Percentiles rank a stretch among this genome's conserved stretches.
Conservation (phyloP, 2,329 filamentous ascomycete species). For the Zymoseptoria ardabiliae region DNA sequence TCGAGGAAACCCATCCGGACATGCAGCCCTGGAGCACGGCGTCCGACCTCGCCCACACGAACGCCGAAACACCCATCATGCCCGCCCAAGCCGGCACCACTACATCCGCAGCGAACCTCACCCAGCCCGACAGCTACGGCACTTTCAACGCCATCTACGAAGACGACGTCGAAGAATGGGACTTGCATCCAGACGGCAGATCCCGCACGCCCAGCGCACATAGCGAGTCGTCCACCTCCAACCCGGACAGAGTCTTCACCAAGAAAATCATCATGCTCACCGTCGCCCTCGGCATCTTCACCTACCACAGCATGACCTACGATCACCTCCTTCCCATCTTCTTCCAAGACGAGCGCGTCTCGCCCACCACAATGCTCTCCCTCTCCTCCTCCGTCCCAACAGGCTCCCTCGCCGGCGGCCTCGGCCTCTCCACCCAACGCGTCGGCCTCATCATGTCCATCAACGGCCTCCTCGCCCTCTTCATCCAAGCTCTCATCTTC, state of each 20-base stretch:
- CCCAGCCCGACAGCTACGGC: slow-evolving; percentile 54
- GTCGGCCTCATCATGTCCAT: slow-evolving; percentile 63
- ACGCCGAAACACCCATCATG: slow-evolving; percentile 64
- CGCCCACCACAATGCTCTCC: slow-evolving; percentile 31
- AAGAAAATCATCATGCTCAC: slow-evolving; percentile 67
- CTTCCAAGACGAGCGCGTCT: slow-evolving; percentile 65
- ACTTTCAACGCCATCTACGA: slow-evolving; percentile 42
- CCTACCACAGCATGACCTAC: slow-evolving; percentile 91
- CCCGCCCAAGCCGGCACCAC: slow-evolving; percentile 60
- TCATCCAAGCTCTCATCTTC: slow-evolving; percentile 66
- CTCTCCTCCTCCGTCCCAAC: slow-evolving; percentile 14
- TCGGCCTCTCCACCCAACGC: slow-evolving; percentile 58
- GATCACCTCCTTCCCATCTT: slow-evolving; percentile 91
- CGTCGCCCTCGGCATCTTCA: slow-evolving; percentile 79
- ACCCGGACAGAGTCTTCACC: slow-evolving; percentile 47
- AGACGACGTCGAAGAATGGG: slow-evolving; percentile 46
- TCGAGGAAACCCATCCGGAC: slow-evolving; percentile 85
- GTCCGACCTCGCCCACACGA: slow-evolving; percentile 33
- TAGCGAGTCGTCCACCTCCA: slow-evolving; percentile 5
- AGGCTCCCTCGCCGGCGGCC: slow-evolving; percentile 47
- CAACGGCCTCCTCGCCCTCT: slow-evolving; percentile 63
- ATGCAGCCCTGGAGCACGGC: slow-evolving; percentile 52
- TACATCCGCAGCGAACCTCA: slow-evolving; percentile 63
- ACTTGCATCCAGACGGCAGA: slow-evolving; percentile 42
- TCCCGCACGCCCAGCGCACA: slow-evolving; percentile 28